Evolutionary conservation across 805 yeast genomes (phyloP).

Genomic region (Wickerhamiella parazyma): DNA sequence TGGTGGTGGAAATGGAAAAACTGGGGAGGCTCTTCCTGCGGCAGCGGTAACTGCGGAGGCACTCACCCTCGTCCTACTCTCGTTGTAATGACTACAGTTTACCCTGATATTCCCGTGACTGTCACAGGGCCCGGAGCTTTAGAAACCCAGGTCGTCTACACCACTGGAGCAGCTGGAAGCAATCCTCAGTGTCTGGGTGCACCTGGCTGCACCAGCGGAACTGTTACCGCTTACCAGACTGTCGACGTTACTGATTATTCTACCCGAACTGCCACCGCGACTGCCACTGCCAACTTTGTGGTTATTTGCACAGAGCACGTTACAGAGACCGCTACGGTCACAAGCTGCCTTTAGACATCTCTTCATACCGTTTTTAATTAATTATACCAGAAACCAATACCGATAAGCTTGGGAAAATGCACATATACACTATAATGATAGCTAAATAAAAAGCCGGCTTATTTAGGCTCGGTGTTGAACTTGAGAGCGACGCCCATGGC

Average conservation of each 20-base stretch:
- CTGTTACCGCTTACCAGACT: slow-evolving; percentile 1
- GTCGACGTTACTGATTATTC: background rate
- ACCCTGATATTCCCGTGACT: background rate
- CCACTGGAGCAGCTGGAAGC: background rate
- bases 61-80: background rate
- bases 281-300: background rate
- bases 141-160: background rate
- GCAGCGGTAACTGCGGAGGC: slow-evolving; percentile 1
- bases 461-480: slow-evolving; percentile 58
- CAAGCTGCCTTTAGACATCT: background rate
- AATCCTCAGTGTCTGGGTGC: background rate
- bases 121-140: background rate
- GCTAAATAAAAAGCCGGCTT: background rate
- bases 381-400: background rate
- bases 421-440: background rate
- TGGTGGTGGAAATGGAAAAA: slow-evolving; percentile 1
- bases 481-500: slow-evolving; percentile 96
- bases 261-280: background rate
- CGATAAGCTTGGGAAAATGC: background rate
- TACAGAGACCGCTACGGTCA: background rate
- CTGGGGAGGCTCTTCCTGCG: background rate
- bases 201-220: background rate
- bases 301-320: background rate
- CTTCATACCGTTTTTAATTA: background rate
- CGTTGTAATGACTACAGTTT: slow-evolving; percentile 4